Base-by-base conservation (phyloP, 441 rosid species). In the Cnidoscolus chayamansa region DNA sequence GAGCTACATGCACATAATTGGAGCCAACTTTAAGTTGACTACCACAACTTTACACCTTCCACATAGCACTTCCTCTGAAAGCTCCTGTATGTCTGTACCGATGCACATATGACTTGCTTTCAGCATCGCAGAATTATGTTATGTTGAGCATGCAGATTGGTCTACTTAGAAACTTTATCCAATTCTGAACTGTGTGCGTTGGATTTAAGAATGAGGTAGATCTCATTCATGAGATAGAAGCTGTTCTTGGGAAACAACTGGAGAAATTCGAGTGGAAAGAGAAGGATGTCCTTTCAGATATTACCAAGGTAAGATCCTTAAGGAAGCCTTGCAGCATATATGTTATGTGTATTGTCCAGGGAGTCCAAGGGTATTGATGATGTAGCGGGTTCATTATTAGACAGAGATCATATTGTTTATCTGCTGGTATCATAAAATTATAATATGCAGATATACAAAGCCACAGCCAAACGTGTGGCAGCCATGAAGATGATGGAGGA, bases 401-500 rank as follows among this genome's bases (percentile, higher is more conserved):
- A 5, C 45, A 40, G 7, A 40, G 45, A 3, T 40, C 45, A 3
- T 40, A 40, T 40, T 35, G 3, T 2, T 35, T 35, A 35, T 2
- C 40, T 35, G 40, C 5, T 35, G 3, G 40, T 35, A 4, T 4
- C 7, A 40, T 6, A 40, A 25, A 40, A 40, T 40, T 40, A 40
- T 40, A 40, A 40, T 3, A 3, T 77, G 76, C 86, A 90, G 97
- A 87, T 94, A 7, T 88, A 35, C 40, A 35, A 35, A 35, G 98
- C 97, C 7, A 89, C 79, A 77, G 98, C 97, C 7, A 89, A 80
- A 77, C 90, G 92, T 1, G 94, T 89, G 73, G 94, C 95, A 1
- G 77, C 80, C 67, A 90, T 90, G 98, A 94, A 89, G 85, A 88
- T 90, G 90, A 73, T 84, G 81, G 97, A 94, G 30, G 90, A 87